phyloP scores from a whole-genome alignment of 2,329 filamentous ascomycete species.

The Cryphonectria naterciae region DNA sequence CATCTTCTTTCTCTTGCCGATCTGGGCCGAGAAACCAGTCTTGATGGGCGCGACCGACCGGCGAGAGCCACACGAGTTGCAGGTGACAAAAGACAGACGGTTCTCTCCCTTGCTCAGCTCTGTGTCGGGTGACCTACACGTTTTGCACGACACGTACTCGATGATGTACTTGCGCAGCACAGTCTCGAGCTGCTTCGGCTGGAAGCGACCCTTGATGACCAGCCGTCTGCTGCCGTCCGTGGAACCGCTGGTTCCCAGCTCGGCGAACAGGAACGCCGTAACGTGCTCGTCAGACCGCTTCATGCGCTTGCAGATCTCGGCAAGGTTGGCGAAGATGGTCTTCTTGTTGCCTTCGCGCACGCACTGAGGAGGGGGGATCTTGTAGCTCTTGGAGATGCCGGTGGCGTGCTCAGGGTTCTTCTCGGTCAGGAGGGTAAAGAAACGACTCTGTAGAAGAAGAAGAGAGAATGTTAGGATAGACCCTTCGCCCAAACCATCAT shows the following conservation, averaged over 20 bases:
- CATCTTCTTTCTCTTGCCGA: constrained; percentile 97
- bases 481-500: neutral
- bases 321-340: constrained; percentile 99
- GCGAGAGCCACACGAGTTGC: constrained; percentile 83
- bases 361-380: constrained; percentile 98
- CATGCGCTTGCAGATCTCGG: constrained; percentile 99
- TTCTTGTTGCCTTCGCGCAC: constrained; percentile 99
- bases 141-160: constrained; percentile 99
- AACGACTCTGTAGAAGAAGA: constrained; percentile 54
- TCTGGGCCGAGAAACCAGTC: constrained; percentile 99
- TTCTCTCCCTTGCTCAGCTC: constrained; percentile 99
- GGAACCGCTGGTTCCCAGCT: constrained; percentile 95
- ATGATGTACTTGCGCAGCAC: constrained; percentile 91
- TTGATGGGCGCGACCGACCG: constrained; percentile 97
- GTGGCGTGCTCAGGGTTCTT: constrained; percentile 96
- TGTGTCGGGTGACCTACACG: constrained; percentile 91
- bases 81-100: constrained; percentile 97
- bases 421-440: constrained; percentile 92
- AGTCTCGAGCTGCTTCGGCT: constrained; percentile 99
- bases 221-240: constrained; percentile 90
- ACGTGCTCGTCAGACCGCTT: constrained; percentile 98
- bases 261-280: constrained; percentile 94
- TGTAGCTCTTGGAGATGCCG: constrained; percentile 91
- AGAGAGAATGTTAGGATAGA: neutral
- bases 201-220: constrained; percentile 99